Evolutionary conservation across 2,329 filamentous ascomycete genomes (phyloP), one percentile per base, ranked within the genome.

Genomic region (Lachnum nothofagi): DNA sequence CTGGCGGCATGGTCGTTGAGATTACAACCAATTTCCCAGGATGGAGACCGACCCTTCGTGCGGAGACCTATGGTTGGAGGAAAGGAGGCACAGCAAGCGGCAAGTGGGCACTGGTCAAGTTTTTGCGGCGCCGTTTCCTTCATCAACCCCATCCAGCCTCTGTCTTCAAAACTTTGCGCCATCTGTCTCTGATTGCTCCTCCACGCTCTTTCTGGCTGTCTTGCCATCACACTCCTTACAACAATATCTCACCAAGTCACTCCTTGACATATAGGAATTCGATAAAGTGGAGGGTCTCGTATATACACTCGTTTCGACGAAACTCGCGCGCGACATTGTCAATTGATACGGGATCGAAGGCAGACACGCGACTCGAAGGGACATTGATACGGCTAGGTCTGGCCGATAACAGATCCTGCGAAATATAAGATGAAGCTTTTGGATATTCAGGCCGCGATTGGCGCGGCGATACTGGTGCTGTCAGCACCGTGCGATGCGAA

Each of bases 401-500:
- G 40, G 49, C 39, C 37, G 12, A 34, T 37, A 46, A 49, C 34
- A 41, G 23, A 45, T 44, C 41, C 27, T 44, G 25, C 42, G 34
- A 54, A 49, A 54, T 50, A 48, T 60, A 66, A 62, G 56, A 83
- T 82, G 79, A 82, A 75, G 69, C 62, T 76, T 64, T 68, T 72
- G 48, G 70, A 72, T 50, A 55, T 78, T 52, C 70, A 76, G 55
- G 68, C 72, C 63, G 71, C 72, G 61, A 56, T 80, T 51, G 71
- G 72, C 63, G 71, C 74, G 60, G 76, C 72, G 51, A 62, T 74
- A 38, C 57, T 77, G 22, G 62, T 81, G 35, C 62, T 79, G 53
- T 69, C 70, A 17, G 31, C 52, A 23, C 56, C 57, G 43, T 60
- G 54, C 53, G 57, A 62, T 22, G 62, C 60, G 25, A 63, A 60